Conservation (phyloP, 306 rosid genomes). For the Vigna trinervia region DNA sequence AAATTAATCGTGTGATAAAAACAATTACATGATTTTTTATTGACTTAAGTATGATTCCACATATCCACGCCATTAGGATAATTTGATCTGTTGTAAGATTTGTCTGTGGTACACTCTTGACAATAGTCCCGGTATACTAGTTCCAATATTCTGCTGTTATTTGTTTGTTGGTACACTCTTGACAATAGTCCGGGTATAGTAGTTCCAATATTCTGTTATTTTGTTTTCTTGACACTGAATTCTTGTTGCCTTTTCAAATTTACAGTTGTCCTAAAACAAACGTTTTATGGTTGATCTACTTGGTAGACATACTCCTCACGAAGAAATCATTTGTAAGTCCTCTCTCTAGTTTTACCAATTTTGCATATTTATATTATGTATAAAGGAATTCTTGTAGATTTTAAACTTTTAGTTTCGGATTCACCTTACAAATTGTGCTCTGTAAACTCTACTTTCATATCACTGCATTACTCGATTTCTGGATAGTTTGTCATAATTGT, state of each 20-base stretch:
- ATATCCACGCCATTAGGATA: not conserved
- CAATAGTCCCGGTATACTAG: conserved; percentile 2
- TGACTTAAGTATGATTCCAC: not conserved
- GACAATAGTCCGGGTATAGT: not conserved
- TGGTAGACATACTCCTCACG: conserved; percentile 78
- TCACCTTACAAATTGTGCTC: not conserved
- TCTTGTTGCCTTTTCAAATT: conserved; percentile 41
- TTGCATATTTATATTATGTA: not conserved
- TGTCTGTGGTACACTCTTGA: not conserved
- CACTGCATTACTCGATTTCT: not conserved
- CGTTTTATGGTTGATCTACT: conserved; percentile 85
- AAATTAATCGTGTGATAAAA: not conserved
- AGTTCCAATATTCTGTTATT: conserved; percentile 3
- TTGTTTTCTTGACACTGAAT: conserved; percentile 34
- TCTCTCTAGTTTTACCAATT: conserved; percentile 35
- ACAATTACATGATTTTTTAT: no score
- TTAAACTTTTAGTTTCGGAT: conserved; percentile 13
- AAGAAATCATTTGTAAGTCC: conserved; percentile 92
- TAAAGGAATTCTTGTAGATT: conserved; percentile 12
- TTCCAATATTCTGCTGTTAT: not conserved
- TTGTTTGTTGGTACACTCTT: conserved; percentile 10
- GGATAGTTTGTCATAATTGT: not conserved
- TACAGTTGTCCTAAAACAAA: conserved; percentile 89
- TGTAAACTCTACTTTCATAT: conserved; percentile 13
- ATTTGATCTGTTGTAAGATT: conserved; percentile 6